Base-by-base conservation (phyloP, 1,284 basidiomycete species). In the Chondrostereum purpureum region DNA sequence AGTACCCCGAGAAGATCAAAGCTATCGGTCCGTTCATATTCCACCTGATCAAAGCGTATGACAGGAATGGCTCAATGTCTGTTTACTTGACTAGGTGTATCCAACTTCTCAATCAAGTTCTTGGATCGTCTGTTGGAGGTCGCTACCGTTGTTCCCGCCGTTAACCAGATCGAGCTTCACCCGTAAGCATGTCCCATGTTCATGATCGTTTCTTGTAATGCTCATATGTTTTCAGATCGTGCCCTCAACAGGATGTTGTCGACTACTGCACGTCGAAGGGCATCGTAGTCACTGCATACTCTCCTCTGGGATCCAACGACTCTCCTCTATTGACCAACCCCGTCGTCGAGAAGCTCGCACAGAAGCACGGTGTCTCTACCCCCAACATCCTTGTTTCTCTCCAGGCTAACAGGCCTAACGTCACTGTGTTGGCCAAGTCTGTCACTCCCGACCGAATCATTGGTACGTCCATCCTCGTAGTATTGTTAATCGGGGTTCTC, bases 161-260 rank as follows among this genome's bases (percentile, higher is more conserved):
- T 84, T 22, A 89, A 90, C 63, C 88, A 91, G 64, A 71, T 87
- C 47, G 88, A 89, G 65, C 71, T 85, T 27, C 87, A 90, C 63
- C 83, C 86, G 67, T 83, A 60, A 46, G 75, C 67, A 24, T n/a
- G n/a, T n/a, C n/a, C n/a, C n/a, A n/a, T n/a, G n/a, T n/a, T n/a
- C n/a, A n/a, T n/a, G n/a, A n/a, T n/a, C n/a, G n/a, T n/a, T n/a
- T n/a, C n/a, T n/a, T n/a, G n/a, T n/a, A n/a, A n/a, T n/a, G n/a
- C n/a, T n/a, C n/a, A n/a, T n/a, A n/a, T n/a, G n/a, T n/a, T n/a
- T 38, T 6, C 31, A 81, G 79, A 18, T 77, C 78, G 22, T 82
- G 78, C 63, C 70, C 73, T 44, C 80, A 85, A 55, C 68, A 77
- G 45, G 78, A 83, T 21, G 65, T 85, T 36, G 71, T 87, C 39